These are phyloP conservation scores for Neospermospora avenae DNA, from an alignment of 2,329 filamentous ascomycete species.

Conservation along the genomic window DNA sequence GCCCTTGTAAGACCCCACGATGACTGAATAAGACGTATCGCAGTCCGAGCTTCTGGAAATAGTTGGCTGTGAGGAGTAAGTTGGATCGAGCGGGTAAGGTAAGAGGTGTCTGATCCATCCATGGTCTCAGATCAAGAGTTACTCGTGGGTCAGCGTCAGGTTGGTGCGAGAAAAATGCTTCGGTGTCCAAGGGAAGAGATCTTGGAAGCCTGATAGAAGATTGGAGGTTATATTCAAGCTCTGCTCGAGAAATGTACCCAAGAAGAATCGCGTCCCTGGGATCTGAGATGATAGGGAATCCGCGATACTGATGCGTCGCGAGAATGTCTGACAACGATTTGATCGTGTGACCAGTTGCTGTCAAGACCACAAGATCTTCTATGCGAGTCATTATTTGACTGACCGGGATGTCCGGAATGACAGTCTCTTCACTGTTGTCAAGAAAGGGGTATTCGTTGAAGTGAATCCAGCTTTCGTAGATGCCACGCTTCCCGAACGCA, in stretches of 20 bases:
- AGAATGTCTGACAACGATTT: constrained; percentile 69
- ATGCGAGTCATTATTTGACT: constrained; percentile 87
- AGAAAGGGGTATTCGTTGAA: constrained; percentile 95
- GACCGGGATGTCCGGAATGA: constrained; percentile 81
- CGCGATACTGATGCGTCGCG: constrained; percentile 72
- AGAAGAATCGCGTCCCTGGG: constrained; percentile 74
- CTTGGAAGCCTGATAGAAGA: constrained; percentile 55
- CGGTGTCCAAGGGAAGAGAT: constrained; percentile 64
- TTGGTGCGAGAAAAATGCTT: constrained; percentile 82
- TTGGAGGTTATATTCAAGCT: constrained; percentile 78
- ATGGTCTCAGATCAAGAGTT: constrained; percentile 84
- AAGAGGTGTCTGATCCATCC: constrained; percentile 99
- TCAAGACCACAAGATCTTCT: constrained; percentile 85
- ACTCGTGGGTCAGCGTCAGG: constrained; percentile 73
- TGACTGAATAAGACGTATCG: constrained; percentile 88
- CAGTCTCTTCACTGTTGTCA: constrained; percentile 78
- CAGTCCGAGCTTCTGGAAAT: constrained; percentile 93
- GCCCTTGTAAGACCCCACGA: constrained; percentile 73
- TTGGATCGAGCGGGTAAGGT: constrained; percentile 75
- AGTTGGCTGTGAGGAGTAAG: constrained; percentile 80
- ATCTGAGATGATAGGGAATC: constrained; percentile 86
- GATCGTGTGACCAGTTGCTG: constrained; percentile 85
- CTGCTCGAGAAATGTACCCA: constrained; percentile 90
- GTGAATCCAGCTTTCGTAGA: constrained; percentile 98
- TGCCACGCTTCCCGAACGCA: constrained; percentile 85